Percentiles rank a stretch among this genome's conserved stretches.
These are phyloP conservation scores for Carpinus fangiana DNA, from an alignment of 306 rosid genomes.

Conservation along the genomic window DNA sequence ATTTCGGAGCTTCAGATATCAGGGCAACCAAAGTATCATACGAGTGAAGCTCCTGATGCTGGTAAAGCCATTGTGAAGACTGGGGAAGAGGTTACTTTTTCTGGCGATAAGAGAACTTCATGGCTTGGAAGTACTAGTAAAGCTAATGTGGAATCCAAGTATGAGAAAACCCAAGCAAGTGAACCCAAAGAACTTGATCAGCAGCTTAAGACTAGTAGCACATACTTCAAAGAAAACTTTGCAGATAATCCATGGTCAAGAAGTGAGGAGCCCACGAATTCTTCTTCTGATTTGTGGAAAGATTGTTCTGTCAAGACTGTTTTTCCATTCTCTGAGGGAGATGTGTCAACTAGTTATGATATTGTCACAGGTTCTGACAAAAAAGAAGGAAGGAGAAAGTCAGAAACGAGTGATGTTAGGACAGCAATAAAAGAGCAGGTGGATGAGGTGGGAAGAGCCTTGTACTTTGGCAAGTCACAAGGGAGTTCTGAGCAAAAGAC, in stretches of 20 bases:
- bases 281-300: constrained; percentile 70
- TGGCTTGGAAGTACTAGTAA: constrained; percentile 73
- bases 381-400: constrained; percentile 63
- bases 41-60: constrained; percentile 41
- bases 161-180: constrained; percentile 39
- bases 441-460: constrained; percentile 84
- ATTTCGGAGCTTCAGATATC: constrained; percentile 42
- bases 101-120: constrained; percentile 49
- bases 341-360: constrained; percentile 50
- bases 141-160: constrained; percentile 45
- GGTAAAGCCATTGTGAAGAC: constrained; percentile 42
- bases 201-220: constrained; percentile 45
- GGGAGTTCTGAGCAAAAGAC: constrained; percentile 62
- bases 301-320: constrained; percentile 80
- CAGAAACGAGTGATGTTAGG: constrained; percentile 54
- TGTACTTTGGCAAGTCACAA: constrained; percentile 64
- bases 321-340: constrained; percentile 73
- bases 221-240: constrained; percentile 55
- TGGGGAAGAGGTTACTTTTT: constrained; percentile 43
- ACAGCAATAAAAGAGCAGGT: constrained; percentile 76
- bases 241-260: constrained; percentile 69
- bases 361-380: constrained; percentile 47
- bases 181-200: constrained; percentile 58
- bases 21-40: constrained; percentile 46
- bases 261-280: constrained; percentile 50